Base-by-base conservation (phyloP, 306 rosid genomes). In the Corylus avellana region DNA sequence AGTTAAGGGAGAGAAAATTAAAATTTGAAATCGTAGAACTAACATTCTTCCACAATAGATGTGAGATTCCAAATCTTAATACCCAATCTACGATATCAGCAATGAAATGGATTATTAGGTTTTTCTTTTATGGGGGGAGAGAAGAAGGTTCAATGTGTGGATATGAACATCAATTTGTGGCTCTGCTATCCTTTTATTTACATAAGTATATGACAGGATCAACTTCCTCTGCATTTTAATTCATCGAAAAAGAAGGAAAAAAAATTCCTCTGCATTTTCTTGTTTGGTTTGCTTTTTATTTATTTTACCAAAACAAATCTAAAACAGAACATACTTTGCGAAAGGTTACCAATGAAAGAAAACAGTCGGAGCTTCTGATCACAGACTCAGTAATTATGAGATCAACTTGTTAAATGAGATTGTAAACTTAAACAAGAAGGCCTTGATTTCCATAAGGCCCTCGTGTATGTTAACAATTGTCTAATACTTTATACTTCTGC, bases 331-430 rank as follows among this genome's bases (percentile, higher is more conserved):
- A 18, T 22, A 70, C 62, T 68, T 71, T 70, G 56, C 66, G 8
- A 7, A 3, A 58, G 64, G 64, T 51, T 78, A 57, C 18, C 71
- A 77, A 63, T 39, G 56, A 42, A 71, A 47, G 57, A 72, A 25
- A 73, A 67, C 18, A 67, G 46, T 11, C 75, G 16, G 54, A 1
- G 7, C 62, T 51, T 72, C 32, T 59, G 37, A 72, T 61, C 50
- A 44, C 18, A 16, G 35, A 70, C 20, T 56, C 67, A 61, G 12
- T 47, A 64, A 54, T 47, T 72, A 17, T 76, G 72, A 42, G 27
- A 73, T 73, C 74, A 57, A 74, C 72, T 73, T 42, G 70, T 48
- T 75, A 35, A 73, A 51, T 61, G 73, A 62, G 25, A 55, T 48
- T 39, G 70, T 42, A 42, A 63, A 22, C 20, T 64, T 7, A 54